Conservation (phyloP, 352 stramenopile genomes). For the Phytophthora palmivora region DNA sequence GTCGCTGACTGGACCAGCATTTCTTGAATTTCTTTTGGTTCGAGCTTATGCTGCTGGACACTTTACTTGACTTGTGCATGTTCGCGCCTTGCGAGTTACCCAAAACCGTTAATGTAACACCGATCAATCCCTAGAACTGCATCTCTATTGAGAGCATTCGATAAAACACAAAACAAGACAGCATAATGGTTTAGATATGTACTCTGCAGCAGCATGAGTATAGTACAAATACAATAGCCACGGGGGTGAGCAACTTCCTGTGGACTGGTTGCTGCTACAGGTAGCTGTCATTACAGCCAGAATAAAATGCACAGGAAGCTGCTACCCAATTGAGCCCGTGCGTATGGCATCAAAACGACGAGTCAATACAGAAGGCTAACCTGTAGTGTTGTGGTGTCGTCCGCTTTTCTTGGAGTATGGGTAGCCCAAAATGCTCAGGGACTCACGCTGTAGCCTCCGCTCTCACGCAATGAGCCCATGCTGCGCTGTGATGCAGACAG, state of each 20-base stretch:
- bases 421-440: slow-evolving; percentile 84
- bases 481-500: slow-evolving; percentile 37
- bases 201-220: slow-evolving; percentile 36
- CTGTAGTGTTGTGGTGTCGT: slow-evolving; percentile 61
- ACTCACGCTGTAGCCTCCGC: slow-evolving; percentile 76
- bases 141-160: slow-evolving; percentile 37
- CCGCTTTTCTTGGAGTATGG: slow-evolving; percentile 81
- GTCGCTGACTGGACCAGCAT: slow-evolving; percentile 11
- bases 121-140: slow-evolving; percentile 42
- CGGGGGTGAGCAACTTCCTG: slow-evolving; percentile 32
- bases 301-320: slow-evolving; percentile 34
- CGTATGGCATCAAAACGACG: slow-evolving; percentile 13
- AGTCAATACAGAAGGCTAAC: slow-evolving; percentile 37
- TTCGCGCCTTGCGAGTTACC: slow-evolving; percentile 16
- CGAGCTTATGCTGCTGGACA: slow-evolving; percentile 23
- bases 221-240: slow-evolving; percentile 37
- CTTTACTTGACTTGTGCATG: slow-evolving; percentile 26
- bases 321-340: slow-evolving; percentile 13
- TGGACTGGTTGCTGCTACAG: slow-evolving; percentile 13
- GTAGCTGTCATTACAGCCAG: slow-evolving; percentile 22
- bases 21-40: slow-evolving; percentile 32
- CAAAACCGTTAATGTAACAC: slow-evolving; percentile 47
- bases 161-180: slow-evolving; percentile 29
- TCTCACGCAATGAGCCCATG: slow-evolving; percentile 58
- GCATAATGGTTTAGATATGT: slow-evolving; percentile 42